Evolutionary conservation across 2,329 filamentous ascomycete species (phyloP), one percentile per base, ranked within the genome.

Genomic region (Aplosporella prunicola): DNA sequence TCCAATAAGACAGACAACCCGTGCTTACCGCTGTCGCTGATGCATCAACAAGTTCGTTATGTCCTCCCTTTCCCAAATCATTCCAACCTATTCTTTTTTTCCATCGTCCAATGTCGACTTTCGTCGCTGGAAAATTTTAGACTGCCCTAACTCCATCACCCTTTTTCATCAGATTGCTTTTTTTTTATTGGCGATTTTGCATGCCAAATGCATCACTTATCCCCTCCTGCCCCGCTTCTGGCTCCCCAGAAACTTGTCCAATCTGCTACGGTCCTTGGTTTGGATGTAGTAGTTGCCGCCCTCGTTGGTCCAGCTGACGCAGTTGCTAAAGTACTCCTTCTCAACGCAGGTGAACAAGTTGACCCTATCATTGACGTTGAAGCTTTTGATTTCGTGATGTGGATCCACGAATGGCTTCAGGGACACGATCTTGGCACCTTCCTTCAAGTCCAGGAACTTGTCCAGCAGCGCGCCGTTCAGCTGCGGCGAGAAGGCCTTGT

Each of bases 381-480:
- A 78, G 5, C 82, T 82, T 34, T 88, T 83, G 48, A 93, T 82
- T 52, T 82, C 71, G 51, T 87, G 91, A 40, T 77, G 78, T 33
- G 86, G 81, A 49, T 81, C 78, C 10, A 91, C 85, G 55, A 98
- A 98, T 1, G 82, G 87, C 63, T 91, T 93, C 42, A 98, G 71
- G 35, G 86, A 94, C 27, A 96, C 81, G 40, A 98, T 82, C 58
- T 82, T 82, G 60, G 83, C 88, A 3, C 89, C 89, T 38, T 83
- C 73, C 62, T 95, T 96, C 45, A 96, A 68, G 53, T 98, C 91
- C 43, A 98, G 67, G 53, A 98, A 96, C 66, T 93, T 85, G 50
- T 85, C 78, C 47, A 89, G 76, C 30, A 98, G 69, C 44, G 78
- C 76, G 53, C 85, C 81, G 61, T 96, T 98, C 39, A 95, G 74